Percentiles rank a stretch among this genome's conserved stretches.
Conservation (phyloP, 2,329 filamentous ascomycete species). For the Paracamarosporium sp. region DNA sequence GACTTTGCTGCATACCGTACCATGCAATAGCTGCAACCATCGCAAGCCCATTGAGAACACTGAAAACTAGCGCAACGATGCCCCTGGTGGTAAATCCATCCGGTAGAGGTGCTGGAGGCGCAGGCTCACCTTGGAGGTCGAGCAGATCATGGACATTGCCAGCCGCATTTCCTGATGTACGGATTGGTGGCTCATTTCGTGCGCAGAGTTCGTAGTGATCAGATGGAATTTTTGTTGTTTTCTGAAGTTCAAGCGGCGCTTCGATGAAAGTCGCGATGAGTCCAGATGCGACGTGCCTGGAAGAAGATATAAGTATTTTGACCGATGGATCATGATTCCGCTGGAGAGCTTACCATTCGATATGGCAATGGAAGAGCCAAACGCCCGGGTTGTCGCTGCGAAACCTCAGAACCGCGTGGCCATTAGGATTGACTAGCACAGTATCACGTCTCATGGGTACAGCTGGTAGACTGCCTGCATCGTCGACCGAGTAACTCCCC, state of each 20-base stretch:
- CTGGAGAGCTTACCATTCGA: slow-evolving; percentile 35
- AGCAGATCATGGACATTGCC: slow-evolving; percentile 70
- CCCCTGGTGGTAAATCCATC: slow-evolving; percentile 74
- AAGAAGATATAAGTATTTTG: no score
- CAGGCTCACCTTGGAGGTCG: slow-evolving; percentile 61
- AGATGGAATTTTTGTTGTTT: slow-evolving; percentile 59
- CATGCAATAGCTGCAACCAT: slow-evolving; percentile 72
- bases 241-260: slow-evolving; percentile 64
- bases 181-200: slow-evolving; percentile 61
- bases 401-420: slow-evolving; percentile 63
- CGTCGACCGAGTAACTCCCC: slow-evolving; percentile 57
- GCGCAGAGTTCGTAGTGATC: slow-evolving; percentile 67
- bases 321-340: neutral
- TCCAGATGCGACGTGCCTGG: slow-evolving; percentile 50
- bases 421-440: slow-evolving; percentile 60
- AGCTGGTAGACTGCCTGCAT: slow-evolving; percentile 25
- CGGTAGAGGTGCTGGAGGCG: slow-evolving; percentile 63
- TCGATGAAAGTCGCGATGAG: slow-evolving; percentile 61
- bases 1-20: slow-evolving; percentile 61
- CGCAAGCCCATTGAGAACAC: slow-evolving; percentile 70
- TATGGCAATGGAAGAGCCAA: slow-evolving; percentile 41
- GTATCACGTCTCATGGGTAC: slow-evolving; percentile 61
- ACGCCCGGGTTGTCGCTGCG: slow-evolving; percentile 57
- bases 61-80: slow-evolving; percentile 77
- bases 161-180: slow-evolving; percentile 73